Evolutionary conservation across 352 stramenopile species (phyloP).

Genomic region (Aphanomyces stellatus): DNA sequence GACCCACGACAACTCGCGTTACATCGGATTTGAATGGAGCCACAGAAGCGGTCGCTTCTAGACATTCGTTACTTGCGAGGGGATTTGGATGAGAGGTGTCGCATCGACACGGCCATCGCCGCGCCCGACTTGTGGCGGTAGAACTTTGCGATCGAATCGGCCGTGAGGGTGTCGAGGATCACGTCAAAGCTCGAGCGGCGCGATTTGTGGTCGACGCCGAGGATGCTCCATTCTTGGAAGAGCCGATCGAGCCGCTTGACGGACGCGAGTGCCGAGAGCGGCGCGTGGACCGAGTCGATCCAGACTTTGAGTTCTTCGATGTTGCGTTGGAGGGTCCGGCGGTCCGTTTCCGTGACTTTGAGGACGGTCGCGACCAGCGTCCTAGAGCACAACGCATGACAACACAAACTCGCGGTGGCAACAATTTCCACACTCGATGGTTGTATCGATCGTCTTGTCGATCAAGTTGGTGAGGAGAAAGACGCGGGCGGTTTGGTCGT

Average conservation of each 20-base stretch:
- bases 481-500: background rate
- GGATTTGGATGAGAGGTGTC: background rate
- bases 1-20: background rate
- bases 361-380: background rate
- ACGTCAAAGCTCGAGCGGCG: conserved; percentile 17
- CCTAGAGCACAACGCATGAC: background rate
- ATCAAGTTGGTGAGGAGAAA: background rate
- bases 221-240: background rate
- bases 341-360: background rate
- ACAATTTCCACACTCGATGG: background rate
- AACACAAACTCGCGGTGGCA: background rate
- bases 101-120: background rate
- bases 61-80: too few relatives aligned
- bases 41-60: conserved; percentile 1
- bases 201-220: background rate
- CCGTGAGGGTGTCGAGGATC: background rate
- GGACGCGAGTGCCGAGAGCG: too few relatives aligned
- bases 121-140: background rate
- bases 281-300: background rate
- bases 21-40: conserved; percentile 1
- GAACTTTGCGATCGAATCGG: background rate
- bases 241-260: conserved; percentile 10
- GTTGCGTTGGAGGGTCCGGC: background rate
- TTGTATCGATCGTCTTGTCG: background rate
- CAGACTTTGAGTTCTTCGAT: conserved; percentile 8